Percentiles rank a stretch among this genome's conserved stretches.
Conservation (phyloP, 352 stramenopile genomes). For the Pythium aphanidermatum region DNA sequence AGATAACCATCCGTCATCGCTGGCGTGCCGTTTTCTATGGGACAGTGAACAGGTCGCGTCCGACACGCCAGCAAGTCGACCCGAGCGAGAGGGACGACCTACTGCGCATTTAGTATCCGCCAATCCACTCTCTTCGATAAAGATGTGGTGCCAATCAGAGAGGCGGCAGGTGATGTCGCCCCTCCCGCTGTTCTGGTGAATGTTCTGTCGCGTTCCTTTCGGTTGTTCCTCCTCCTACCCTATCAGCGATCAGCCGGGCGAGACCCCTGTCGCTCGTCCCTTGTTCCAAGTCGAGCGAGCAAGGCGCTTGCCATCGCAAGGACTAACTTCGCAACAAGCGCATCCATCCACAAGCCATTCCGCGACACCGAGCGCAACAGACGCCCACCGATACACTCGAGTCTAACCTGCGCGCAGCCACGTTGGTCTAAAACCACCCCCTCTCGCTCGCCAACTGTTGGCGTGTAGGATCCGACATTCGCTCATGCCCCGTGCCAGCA, state of each 20-base stretch:
- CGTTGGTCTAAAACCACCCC: not conserved
- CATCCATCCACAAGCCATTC: slow-evolving; percentile 5
- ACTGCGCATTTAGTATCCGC: not conserved
- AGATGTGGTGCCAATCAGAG: slow-evolving; percentile 5
- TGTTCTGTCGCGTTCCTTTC: slow-evolving; percentile 23
- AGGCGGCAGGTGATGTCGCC: slow-evolving; percentile 6
- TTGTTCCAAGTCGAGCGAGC: too few relatives aligned
- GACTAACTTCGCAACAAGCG: not conserved
- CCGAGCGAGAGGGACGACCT: slow-evolving; percentile 2
- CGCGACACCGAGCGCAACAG: slow-evolving; percentile 7
- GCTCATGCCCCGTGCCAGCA: slow-evolving; percentile 26
- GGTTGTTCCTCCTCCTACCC: slow-evolving; percentile 12
- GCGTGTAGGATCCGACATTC: slow-evolving; percentile 5
- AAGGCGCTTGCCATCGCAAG: too few relatives aligned
- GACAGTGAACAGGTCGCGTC: too few relatives aligned
- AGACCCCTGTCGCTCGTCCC: slow-evolving; percentile 4
- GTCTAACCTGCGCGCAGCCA: slow-evolving; percentile 4
- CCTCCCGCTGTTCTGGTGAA: slow-evolving; percentile 10
- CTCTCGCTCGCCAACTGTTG: too few relatives aligned
- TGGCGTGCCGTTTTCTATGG: too few relatives aligned
- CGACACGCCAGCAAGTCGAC: too few relatives aligned
- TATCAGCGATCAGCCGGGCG: not conserved
- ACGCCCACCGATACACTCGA: slow-evolving; percentile 6
- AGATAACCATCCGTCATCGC: too few relatives aligned
- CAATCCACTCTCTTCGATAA: not conserved